Evolutionary conservation across 2,329 filamentous ascomycete species (phyloP).

Genomic region (Arthrobotrys iridis): DNA sequence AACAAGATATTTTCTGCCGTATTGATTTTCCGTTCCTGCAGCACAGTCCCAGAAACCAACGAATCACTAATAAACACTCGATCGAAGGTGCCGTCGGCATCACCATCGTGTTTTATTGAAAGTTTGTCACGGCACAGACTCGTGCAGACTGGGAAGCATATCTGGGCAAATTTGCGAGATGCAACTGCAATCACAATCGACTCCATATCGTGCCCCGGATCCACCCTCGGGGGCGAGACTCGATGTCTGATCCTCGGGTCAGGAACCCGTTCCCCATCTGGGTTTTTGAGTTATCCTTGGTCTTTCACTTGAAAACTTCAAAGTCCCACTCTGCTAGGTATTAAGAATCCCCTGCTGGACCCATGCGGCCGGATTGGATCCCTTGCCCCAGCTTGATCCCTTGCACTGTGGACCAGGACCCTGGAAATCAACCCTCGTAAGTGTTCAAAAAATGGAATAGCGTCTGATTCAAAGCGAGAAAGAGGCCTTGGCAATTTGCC

Average conservation of each 20-base stretch:
- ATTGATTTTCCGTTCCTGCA: conserved; percentile 49
- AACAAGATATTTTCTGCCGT: conserved; percentile 21
- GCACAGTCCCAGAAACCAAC: conserved; percentile 2
- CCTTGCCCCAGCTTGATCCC: conserved; percentile 35
- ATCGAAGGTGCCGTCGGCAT: conserved; percentile 14
- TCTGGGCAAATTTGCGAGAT: conserved; percentile 47
- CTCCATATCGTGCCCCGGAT: conserved; percentile 40
- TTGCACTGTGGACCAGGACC: conserved; percentile 36
- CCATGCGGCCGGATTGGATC: conserved; percentile 50
- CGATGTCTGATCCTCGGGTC: conserved; percentile 47
- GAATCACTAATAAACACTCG: conserved; percentile 23
- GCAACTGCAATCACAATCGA: conserved; percentile 41
- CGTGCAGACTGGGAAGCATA: conserved; percentile 34
- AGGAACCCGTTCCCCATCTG: conserved; percentile 52
- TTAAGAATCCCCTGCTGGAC: conserved; percentile 44
- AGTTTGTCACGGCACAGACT: conserved; percentile 50
- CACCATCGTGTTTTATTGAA: conserved; percentile 16
- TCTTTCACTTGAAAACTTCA: conserved; percentile 30
- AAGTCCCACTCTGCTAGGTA: conserved; percentile 22
- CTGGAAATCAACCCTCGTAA: conserved; percentile 49
- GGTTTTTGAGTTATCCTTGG: conserved; percentile 9
- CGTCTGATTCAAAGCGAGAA: conserved; percentile 44
- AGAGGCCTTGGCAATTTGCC: conserved; percentile 42
- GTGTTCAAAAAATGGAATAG: conserved; percentile 32
- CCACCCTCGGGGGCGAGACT: conserved; percentile 44